These are phyloP conservation scores for Ophiostoma montium DNA, from an alignment of 2,329 filamentous ascomycete species.

Conservation along the genomic window DNA sequence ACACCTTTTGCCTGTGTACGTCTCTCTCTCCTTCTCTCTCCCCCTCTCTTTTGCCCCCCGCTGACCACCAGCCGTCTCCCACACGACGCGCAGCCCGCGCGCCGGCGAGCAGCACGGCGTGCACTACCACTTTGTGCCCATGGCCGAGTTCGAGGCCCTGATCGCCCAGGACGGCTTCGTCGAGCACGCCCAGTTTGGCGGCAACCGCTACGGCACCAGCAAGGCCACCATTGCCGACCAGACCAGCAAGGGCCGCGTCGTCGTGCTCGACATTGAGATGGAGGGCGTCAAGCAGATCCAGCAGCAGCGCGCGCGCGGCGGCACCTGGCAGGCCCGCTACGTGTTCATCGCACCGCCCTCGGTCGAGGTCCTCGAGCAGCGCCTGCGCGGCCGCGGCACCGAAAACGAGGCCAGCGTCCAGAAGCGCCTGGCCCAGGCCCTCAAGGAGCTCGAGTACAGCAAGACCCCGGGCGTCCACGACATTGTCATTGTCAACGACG, in stretches of 20 bases:
- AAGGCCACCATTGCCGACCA: constrained; percentile 52
- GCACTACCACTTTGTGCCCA: constrained; percentile 68
- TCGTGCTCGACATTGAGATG: constrained; percentile 93
- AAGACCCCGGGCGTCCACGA: constrained; percentile 47
- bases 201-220: constrained; percentile 77
- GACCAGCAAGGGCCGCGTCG: constrained; percentile 54
- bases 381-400: constrained; percentile 62
- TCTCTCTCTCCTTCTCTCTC: constrained; percentile 20
- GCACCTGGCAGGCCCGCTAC: constrained; percentile 62
- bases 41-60: background rate
- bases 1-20: constrained; percentile 13
- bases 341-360: constrained; percentile 75
- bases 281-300: constrained; percentile 86
- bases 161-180: constrained; percentile 62
- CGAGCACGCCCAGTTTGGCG: constrained; percentile 71
- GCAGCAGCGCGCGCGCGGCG: constrained; percentile 21
- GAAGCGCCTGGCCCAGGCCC: constrained; percentile 57
- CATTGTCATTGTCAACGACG: constrained; percentile 22
- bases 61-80: constrained; percentile 33
- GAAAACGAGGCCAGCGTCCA: constrained; percentile 59
- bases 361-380: constrained; percentile 56
- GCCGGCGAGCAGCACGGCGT: constrained; percentile 60
- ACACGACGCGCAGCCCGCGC: constrained; percentile 71
- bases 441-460: constrained; percentile 59
- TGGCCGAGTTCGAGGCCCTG: constrained; percentile 52